These are phyloP conservation scores for Cladophialophora psammophila DNA, from an alignment of 2,329 filamentous ascomycete genomes.

Conservation along the genomic window DNA sequence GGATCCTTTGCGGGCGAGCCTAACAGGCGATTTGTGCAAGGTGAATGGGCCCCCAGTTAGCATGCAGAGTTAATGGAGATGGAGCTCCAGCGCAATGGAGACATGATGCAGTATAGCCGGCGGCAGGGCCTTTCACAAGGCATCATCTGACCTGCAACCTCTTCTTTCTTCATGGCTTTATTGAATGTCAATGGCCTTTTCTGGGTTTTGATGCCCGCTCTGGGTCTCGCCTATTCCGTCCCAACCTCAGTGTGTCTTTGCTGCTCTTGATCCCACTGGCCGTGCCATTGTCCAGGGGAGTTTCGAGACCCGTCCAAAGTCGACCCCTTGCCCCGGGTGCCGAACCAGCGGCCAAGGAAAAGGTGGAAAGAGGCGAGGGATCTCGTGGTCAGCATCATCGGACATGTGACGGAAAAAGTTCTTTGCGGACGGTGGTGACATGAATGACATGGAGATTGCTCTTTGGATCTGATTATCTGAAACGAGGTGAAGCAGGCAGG, in stretches of 20 bases:
- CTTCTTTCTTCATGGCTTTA: conserved; percentile 20
- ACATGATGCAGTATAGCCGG: conserved; percentile 26
- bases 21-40: conserved; percentile 26
- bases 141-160: conserved; percentile 37
- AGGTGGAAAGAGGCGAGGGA: conserved; percentile 1
- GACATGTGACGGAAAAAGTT: conserved; percentile 10
- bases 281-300: neutral
- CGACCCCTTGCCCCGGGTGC: neutral
- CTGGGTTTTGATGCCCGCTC: conserved; percentile 15
- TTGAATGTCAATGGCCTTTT: conserved; percentile 16
- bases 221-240: conserved; percentile 17
- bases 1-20: conserved; percentile 20
- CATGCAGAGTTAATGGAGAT: conserved; percentile 24
- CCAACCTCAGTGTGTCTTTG: conserved; percentile 8
- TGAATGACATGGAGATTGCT: neutral
- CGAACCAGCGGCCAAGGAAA: conserved; percentile 6
- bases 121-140: conserved; percentile 25
- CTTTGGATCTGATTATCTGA: neutral
- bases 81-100: conserved; percentile 29
- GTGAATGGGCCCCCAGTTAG: conserved; percentile 16
- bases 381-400: conserved; percentile 7
- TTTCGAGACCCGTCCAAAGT: neutral
- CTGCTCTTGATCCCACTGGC: conserved; percentile 15
- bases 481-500: neutral
- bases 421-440: neutral